Conservation (phyloP, 345 rosid genomes). For the Dipteronia dyeriana region DNA sequence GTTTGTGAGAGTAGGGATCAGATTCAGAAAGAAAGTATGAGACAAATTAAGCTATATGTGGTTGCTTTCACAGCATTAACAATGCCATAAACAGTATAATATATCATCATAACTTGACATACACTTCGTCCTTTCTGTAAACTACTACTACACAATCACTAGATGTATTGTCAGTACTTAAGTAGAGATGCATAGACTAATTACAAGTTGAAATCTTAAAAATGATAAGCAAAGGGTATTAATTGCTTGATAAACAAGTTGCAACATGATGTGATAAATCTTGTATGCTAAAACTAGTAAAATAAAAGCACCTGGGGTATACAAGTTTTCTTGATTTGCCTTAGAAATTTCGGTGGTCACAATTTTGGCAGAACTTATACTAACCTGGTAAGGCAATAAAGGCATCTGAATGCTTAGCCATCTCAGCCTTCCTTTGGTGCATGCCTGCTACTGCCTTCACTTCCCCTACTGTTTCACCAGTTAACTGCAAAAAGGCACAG, state of each 20-base stretch:
- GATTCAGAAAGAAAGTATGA: constrained; percentile 6
- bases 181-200: not conserved
- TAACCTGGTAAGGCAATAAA: constrained; percentile 99
- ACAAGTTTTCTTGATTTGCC: constrained; percentile 26
- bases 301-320: constrained; percentile 24
- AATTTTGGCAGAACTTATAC: constrained; percentile 27
- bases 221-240: not conserved
- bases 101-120: constrained; percentile 3
- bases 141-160: not conserved
- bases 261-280: constrained; percentile 16
- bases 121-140: not conserved
- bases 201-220: not conserved
- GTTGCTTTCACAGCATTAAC: constrained; percentile 44
- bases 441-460: constrained; percentile 99
- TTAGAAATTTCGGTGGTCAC: constrained; percentile 20
- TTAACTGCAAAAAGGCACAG: constrained; percentile 67
- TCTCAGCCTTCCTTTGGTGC: constrained; percentile 99
- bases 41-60: constrained; percentile 32
- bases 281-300: constrained; percentile 19
- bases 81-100: constrained; percentile 22
- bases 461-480: constrained; percentile 99
- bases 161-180: not conserved
- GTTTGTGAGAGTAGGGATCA: constrained; percentile 29
- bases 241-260: constrained; percentile 5
- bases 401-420: constrained; percentile 99